A percentile compares a stretch with the other conserved stretches of the same genome.
Conservation (phyloP, 768 basidiomycete species). For the Rubroboletus pulcherrimus region DNA sequence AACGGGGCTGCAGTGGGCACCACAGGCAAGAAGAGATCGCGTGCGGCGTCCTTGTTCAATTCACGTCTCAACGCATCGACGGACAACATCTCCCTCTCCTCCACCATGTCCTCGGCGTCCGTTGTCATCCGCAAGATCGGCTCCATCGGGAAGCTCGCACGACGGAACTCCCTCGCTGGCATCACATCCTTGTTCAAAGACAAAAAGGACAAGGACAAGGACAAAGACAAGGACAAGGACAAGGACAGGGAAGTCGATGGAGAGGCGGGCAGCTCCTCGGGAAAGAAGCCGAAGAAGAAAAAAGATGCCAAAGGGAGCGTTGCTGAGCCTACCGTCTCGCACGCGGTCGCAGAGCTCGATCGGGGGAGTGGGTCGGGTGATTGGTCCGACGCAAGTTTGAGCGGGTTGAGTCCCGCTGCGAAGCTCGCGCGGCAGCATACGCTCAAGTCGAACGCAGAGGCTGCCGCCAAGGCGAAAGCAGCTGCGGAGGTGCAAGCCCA, state of each 20-base stretch:
- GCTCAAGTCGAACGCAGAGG: slow-evolving; percentile 70
- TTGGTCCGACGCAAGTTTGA: slow-evolving; percentile 58
- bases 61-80: slow-evolving; percentile 83
- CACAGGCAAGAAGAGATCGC: slow-evolving; percentile 62
- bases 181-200: slow-evolving; percentile 95
- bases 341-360: slow-evolving; percentile 83
- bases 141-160: slow-evolving; percentile 81
- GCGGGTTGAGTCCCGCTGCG: slow-evolving; percentile 85
- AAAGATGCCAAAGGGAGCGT: slow-evolving; percentile 62
- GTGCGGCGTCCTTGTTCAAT: slow-evolving; percentile 80
- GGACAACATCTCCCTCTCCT: slow-evolving; percentile 93
- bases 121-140: slow-evolving; percentile 97
- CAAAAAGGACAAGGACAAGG: slow-evolving; percentile 49
- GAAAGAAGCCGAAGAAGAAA: slow-evolving; percentile 48
- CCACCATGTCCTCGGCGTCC: slow-evolving; percentile 90
- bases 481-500: slow-evolving; percentile 28
- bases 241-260: slow-evolving; percentile 35
- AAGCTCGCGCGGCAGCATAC: slow-evolving; percentile 89
- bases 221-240: slow-evolving; percentile 34
- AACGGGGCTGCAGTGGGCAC: slow-evolving; percentile 25
- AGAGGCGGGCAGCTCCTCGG: slow-evolving; percentile 25
- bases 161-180: slow-evolving; percentile 84
- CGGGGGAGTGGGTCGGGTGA: slow-evolving; percentile 46
- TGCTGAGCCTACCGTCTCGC: slow-evolving; percentile 69
- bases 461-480: slow-evolving; percentile 40